Evolutionary conservation across 2,329 filamentous ascomycete genomes (phyloP).

Genomic region (Trichoderma lentiforme): DNA sequence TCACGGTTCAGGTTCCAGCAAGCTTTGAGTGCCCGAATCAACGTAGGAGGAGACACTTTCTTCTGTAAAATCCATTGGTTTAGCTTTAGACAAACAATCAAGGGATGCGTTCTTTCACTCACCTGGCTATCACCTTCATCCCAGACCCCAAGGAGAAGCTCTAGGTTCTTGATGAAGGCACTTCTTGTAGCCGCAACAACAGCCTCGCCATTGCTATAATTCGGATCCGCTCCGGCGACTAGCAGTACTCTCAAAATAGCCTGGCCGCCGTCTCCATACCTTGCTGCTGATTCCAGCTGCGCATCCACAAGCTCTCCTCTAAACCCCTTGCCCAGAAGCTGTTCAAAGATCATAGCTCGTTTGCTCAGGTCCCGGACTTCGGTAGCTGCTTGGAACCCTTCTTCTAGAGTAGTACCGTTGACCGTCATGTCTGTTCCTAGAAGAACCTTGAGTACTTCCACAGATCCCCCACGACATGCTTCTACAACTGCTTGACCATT

Average conservation of each 20-base stretch:
- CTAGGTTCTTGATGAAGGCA: constrained; percentile 48
- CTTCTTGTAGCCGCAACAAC: constrained; percentile 53
- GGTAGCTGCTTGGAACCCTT: constrained; percentile 54
- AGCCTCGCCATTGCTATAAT: constrained; percentile 53
- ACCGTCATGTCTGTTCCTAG: constrained; percentile 40
- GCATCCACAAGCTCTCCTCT: constrained; percentile 49
- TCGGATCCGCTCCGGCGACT: constrained; percentile 50
- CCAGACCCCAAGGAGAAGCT: constrained; percentile 49
- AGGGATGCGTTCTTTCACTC: background rate
- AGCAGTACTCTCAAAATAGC: constrained; percentile 50
- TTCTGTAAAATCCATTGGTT: constrained; percentile 33
- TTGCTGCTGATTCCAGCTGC: constrained; percentile 51
- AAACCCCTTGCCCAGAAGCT: constrained; percentile 50
- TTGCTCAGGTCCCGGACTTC: constrained; percentile 49
- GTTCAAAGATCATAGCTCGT: constrained; percentile 48
- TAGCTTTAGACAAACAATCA: background rate
- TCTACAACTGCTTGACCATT: constrained; percentile 54
- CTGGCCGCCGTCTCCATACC: constrained; percentile 48
- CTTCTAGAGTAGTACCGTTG: constrained; percentile 43
- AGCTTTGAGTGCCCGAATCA: constrained; percentile 51
- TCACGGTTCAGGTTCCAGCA: constrained; percentile 50
- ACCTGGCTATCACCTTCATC: constrained; percentile 42
- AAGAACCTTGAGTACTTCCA: constrained; percentile 49
- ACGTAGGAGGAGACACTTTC: constrained; percentile 45
- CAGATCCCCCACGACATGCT: constrained; percentile 50